Evolutionary conservation across 768 basidiomycete species (phyloP).

Genomic region (Astraeus odoratus): DNA sequence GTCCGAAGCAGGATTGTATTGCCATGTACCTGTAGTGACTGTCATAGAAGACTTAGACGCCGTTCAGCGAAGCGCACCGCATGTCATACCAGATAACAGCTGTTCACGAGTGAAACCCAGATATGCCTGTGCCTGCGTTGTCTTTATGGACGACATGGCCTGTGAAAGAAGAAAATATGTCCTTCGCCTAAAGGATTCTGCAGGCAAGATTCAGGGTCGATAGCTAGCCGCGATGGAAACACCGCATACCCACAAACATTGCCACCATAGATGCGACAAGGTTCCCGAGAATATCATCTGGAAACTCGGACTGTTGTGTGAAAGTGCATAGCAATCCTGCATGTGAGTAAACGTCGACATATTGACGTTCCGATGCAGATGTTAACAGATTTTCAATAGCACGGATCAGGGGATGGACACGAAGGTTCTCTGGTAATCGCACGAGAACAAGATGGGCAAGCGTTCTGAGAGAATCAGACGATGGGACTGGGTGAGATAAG

Average conservation of each 20-base stretch:
- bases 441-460: slow-evolving; percentile 52
- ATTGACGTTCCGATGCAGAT: slow-evolving; percentile 47
- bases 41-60: slow-evolving; percentile 22
- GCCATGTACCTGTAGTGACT: slow-evolving; percentile 42
- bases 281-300: slow-evolving; percentile 38
- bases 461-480: slow-evolving; percentile 32
- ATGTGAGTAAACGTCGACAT: slow-evolving; percentile 48
- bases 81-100: slow-evolving; percentile 25
- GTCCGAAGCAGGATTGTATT: slow-evolving; percentile 39
- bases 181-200: slow-evolving; percentile 54
- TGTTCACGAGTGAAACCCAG: slow-evolving; percentile 39
- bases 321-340: slow-evolving; percentile 36
- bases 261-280: slow-evolving; percentile 39
- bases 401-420: slow-evolving; percentile 37
- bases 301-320: slow-evolving; percentile 37
- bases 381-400: slow-evolving; percentile 41
- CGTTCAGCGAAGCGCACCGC: not conserved
- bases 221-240: not conserved
- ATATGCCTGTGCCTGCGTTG: slow-evolving; percentile 48
- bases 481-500: not conserved
- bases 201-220: not conserved
- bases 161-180: slow-evolving; percentile 50
- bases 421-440: slow-evolving; percentile 46
- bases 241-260: slow-evolving; percentile 45
- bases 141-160: slow-evolving; percentile 58